Conservation (phyloP, 306 rosid species). For the Ammopiptanthus mongolicus region DNA sequence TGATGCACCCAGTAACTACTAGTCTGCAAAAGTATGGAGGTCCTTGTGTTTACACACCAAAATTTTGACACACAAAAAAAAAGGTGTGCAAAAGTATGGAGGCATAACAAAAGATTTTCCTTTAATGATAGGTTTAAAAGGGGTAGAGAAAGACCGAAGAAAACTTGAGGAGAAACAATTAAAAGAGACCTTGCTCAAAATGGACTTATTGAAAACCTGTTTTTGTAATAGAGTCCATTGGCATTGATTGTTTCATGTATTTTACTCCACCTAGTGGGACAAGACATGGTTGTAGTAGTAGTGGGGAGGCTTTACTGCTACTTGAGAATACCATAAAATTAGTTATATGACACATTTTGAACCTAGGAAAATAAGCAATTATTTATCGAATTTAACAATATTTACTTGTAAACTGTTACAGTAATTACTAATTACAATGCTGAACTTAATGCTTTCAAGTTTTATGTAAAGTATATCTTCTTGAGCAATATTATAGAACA, state of each 20-base stretch:
- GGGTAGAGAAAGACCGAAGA: not conserved
- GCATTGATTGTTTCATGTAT: not conserved
- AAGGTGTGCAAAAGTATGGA: not conserved
- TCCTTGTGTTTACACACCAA: too few species aligned
- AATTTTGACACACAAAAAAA: too few species aligned
- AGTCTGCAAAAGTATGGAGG: not conserved
- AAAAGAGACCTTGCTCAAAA: not conserved
- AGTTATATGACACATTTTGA: not conserved
- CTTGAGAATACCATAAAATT: not conserved
- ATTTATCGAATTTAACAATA: not conserved
- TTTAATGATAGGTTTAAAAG: not conserved
- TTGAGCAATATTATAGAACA: not conserved
- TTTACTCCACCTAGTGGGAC: too few species aligned
- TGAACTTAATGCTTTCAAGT: not conserved
- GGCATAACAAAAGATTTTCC: not conserved
- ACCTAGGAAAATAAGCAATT: not conserved
- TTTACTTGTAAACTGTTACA: not conserved
- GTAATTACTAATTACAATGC: not conserved
- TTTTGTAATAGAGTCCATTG: not conserved
- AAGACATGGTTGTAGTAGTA: too few species aligned
- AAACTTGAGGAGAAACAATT: not conserved
- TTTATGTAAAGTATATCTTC: slow-evolving; percentile 4
- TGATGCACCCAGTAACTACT: not conserved
- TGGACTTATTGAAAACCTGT: not conserved
- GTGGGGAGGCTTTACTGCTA: not conserved